Percentiles rank a stretch among this genome's conserved stretches.
phyloP scores from a whole-genome alignment of 2,329 filamentous ascomycete genomes.

The Talaromyces piceae region DNA sequence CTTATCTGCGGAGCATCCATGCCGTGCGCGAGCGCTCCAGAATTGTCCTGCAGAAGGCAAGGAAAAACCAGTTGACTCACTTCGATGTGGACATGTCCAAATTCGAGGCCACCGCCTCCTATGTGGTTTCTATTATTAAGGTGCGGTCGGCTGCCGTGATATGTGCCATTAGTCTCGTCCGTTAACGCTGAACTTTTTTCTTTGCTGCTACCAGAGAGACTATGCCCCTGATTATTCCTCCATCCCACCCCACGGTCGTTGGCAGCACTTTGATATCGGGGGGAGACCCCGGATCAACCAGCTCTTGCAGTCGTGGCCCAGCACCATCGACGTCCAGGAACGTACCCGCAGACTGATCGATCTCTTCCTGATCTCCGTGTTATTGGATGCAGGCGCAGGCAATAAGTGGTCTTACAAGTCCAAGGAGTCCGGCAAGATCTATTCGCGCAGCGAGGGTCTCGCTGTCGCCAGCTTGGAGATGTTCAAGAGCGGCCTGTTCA shows the following conservation, averaged over 20 bases:
- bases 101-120: slow-evolving; percentile 73
- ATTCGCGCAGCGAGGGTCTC: slow-evolving; percentile 79
- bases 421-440: slow-evolving; percentile 74
- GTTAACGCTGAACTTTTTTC: slow-evolving; percentile 1
- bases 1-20: slow-evolving; percentile 82
- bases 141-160: slow-evolving; percentile 40
- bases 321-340: slow-evolving; percentile 38
- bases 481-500: slow-evolving; percentile 90
- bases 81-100: slow-evolving; percentile 84
- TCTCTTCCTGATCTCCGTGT: slow-evolving; percentile 54
- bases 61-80: slow-evolving; percentile 69
- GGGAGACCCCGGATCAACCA: slow-evolving; percentile 43
- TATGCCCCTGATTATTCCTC: slow-evolving; percentile 59
- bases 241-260: slow-evolving; percentile 72
- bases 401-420: slow-evolving; percentile 90
- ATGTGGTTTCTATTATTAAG: slow-evolving; percentile 93
- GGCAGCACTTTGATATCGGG: slow-evolving; percentile 58
- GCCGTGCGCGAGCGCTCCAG: slow-evolving; percentile 74
- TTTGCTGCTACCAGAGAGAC: slow-evolving; percentile 48
- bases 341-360: slow-evolving; percentile 50
- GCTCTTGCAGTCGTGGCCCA: slow-evolving; percentile 42
- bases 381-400: slow-evolving; percentile 69
- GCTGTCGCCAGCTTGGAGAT: slow-evolving; percentile 75
- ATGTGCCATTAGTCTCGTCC: neutral
- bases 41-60: slow-evolving; percentile 68